Evolutionary conservation across 129 eudicot genomes (phyloP), one percentile per base, ranked within the genome.

Genomic region (Pseudognaphalium luteoalbum): DNA sequence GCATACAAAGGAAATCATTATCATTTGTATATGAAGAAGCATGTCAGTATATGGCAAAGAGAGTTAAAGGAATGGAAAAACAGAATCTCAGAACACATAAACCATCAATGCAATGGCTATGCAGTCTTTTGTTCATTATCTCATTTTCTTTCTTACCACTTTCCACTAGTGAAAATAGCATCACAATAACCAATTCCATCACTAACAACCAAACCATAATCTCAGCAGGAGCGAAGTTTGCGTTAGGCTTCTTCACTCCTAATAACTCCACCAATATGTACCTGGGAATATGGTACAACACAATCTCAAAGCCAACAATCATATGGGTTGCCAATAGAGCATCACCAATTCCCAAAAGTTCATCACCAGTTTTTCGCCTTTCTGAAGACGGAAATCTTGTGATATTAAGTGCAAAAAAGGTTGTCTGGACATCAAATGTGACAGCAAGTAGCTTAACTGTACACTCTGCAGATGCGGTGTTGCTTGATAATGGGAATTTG

Each of bases 251-350:
- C 80, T 89, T 86, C 70, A 75, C 62, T 32, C 91, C 85, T 51
- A 81, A 79, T 37, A 80, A 85, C 52, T 85, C 86, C 15, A 78
- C 85, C 56, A 76, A 57, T 28, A 81, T 44, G 71, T 90, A 85
- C 67, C 22, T 90, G 19, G 89, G 96, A 8, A 87, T 83, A 42
- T 87, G 92, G 96, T 85, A 85, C 47, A 72, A 68, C 12, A 61
- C 73, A 28, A 35, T 84, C 44, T 60, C 79, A 14, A 57, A 29
- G n/a, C 80, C 47, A 57, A 83, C 89, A 20, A 16, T 80, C 37
- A 85, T 85, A 41, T 87, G 92, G 96, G 96, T 90, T n/a, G 96
- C 92, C 12, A 91, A 91, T 68, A 79, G 96, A 65, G 83, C 78
- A 35, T 42, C 56, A 3, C 91, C 96, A 12, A n/a, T 84, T 41